Evolutionary conservation across 257 asterid genomes (phyloP), one percentile per base, ranked within the genome.

Genomic region (Nicotiana otophora): DNA sequence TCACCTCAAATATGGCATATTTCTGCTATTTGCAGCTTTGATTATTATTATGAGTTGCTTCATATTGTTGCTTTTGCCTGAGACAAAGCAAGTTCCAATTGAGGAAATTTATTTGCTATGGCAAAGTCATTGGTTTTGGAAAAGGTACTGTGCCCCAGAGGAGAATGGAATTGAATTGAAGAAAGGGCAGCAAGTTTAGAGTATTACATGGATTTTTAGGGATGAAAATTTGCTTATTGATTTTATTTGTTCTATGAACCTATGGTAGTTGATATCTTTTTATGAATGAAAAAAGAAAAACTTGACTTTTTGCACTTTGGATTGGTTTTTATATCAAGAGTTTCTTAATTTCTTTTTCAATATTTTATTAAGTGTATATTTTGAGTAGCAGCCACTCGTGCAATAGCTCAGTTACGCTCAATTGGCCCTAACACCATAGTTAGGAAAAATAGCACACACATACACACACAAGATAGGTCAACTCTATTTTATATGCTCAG

Each of bases 21-120:
- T 94, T 87, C 34, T 95, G 83, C 83, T 95, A 3, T 95, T 95
- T 3, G 97, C 91, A 0, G 86, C 77, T 8, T 83, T 92, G 87
- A 93, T 95, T 12, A 12, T 87, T 62, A 17, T 81, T 81, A 95
- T 93, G 98, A 89, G 85, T 58, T 36, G 83, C 85, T 95, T 95
- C 65, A 83, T 95, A 31, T 92, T 20, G 92, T 91, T 95, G 62
- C 87, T 95, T 33, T 66, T 95, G 89, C 98, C 97, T 1, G 98
- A 95, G 88, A 95, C 98, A 3, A 93, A 95, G 88, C 98, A 93
- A 84, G 97, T 95, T 6, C 98, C 98, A 3, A 93, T 95, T 46
- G 98, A 95, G 79, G 98, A 95, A 92, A 86, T 91, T 51, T 86
- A 93, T 78, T 78, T 95, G 85, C 85, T 95, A 16, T 93, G 90